phyloP scores from a whole-genome alignment of 768 basidiomycete species.

The Amanita thiersii region DNA sequence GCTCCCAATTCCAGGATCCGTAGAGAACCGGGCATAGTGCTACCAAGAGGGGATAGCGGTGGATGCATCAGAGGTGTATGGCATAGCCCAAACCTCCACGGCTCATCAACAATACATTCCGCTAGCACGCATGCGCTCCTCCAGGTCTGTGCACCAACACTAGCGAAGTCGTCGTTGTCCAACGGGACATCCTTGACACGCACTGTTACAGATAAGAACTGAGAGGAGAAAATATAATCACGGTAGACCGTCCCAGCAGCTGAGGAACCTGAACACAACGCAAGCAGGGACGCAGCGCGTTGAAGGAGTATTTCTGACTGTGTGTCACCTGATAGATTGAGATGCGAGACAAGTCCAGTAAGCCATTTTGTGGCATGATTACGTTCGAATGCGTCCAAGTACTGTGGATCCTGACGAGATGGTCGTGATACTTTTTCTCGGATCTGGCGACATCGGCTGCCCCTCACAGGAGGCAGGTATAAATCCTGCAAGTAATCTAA shows the following conservation, averaged over 20 bases:
- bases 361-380: slow-evolving; percentile 68
- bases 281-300: slow-evolving; percentile 53
- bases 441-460: slow-evolving; percentile 34
- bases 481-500: slow-evolving; percentile 43
- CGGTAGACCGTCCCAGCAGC: slow-evolving; percentile 54
- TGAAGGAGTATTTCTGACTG: slow-evolving; percentile 32
- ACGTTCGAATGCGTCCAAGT: slow-evolving; percentile 62
- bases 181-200: slow-evolving; percentile 61
- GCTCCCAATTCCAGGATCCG: slow-evolving; percentile 75
- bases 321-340: slow-evolving; percentile 7
- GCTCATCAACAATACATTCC: slow-evolving; percentile 57
- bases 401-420: slow-evolving; percentile 21
- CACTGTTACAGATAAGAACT: slow-evolving; percentile 22
- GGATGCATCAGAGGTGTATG: background rate
- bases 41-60: slow-evolving; percentile 2
- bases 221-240: slow-evolving; percentile 34
- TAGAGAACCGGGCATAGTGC: slow-evolving; percentile 12
- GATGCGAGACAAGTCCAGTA: slow-evolving; percentile 46
- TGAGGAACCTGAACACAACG: slow-evolving; percentile 54
- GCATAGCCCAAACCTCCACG: slow-evolving; percentile 39
- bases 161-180: slow-evolving; percentile 59
- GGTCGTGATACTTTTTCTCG: background rate
- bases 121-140: slow-evolving; percentile 77
- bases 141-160: slow-evolving; percentile 86
- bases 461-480: slow-evolving; percentile 58